phyloP scores from a whole-genome alignment of 768 basidiomycete genomes.

The Amanita rubescens region DNA sequence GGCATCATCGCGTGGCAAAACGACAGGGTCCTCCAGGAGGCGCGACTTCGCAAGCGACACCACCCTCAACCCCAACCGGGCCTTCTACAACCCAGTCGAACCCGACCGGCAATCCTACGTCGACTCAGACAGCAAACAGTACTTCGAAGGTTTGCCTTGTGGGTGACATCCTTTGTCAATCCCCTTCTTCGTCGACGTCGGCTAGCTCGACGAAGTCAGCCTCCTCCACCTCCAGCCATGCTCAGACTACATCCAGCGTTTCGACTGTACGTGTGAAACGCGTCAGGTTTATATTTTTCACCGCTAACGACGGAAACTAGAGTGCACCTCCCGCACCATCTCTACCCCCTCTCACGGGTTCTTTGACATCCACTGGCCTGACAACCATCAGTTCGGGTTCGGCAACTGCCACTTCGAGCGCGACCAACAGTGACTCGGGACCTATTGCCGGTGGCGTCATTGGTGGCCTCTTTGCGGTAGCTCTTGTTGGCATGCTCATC shows the following conservation, averaged over 20 bases:
- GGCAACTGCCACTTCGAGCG: background rate
- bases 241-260: background rate
- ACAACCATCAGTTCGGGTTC: background rate
- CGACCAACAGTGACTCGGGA: constrained; percentile 16
- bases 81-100: background rate
- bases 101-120: no score
- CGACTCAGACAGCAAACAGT: no score
- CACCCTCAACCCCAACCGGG: background rate
- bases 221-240: background rate
- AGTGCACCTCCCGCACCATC: background rate
- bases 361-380: no score
- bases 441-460: constrained; percentile 36
- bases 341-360: no score
- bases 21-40: background rate
- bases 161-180: no score
- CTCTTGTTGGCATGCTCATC: constrained; percentile 31
- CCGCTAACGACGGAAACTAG: background rate
- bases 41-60: background rate
- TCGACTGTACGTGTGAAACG: background rate
- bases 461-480: constrained; percentile 38
- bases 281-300: background rate
- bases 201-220: background rate
- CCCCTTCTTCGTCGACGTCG: no score
- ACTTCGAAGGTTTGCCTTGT: no score
- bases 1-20: background rate